Conservation (phyloP, 2,329 filamentous ascomycete genomes). For the Hysterium pulicare region DNA sequence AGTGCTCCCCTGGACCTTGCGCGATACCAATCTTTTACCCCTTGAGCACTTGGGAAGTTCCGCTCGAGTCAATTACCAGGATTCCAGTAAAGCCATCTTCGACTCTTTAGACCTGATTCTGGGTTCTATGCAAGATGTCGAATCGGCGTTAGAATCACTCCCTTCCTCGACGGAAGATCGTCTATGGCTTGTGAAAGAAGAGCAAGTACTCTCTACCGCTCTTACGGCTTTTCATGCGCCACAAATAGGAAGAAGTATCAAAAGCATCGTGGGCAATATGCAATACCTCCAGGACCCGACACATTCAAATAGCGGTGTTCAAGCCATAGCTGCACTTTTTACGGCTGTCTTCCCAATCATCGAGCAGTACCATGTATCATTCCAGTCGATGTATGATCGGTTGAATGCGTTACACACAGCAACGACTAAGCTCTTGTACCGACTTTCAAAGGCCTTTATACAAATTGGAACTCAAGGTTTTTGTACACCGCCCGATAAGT, state of each 20-base stretch:
- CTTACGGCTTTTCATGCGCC: slow-evolving; percentile 59
- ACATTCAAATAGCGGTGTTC: slow-evolving; percentile 31
- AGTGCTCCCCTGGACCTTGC: slow-evolving; percentile 61
- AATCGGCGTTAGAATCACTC: slow-evolving; percentile 53
- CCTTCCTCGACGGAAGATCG: slow-evolving; percentile 59
- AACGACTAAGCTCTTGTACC: slow-evolving; percentile 70
- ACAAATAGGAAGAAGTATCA: slow-evolving; percentile 50
- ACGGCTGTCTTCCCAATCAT: slow-evolving; percentile 67
- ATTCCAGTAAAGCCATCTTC: slow-evolving; percentile 59
- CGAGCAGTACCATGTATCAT: slow-evolving; percentile 66
- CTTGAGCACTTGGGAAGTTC: slow-evolving; percentile 3
- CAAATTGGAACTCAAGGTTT: slow-evolving; percentile 83
- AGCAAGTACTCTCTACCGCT: slow-evolving; percentile 35
- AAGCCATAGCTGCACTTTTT: slow-evolving; percentile 56
- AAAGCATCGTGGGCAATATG: slow-evolving; percentile 45
- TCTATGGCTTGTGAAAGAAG: slow-evolving; percentile 59
- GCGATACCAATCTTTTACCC: slow-evolving; percentile 2
- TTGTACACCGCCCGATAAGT: slow-evolving; percentile 82
- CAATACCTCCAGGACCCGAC: slow-evolving; percentile 38
- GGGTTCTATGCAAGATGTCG: slow-evolving; percentile 72
- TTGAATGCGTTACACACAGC: slow-evolving; percentile 65
- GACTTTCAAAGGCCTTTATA: slow-evolving; percentile 72
- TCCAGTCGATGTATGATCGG: slow-evolving; percentile 55
- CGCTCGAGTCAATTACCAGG: slow-evolving; percentile 22
- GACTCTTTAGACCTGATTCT: slow-evolving; percentile 71